Evolutionary conservation across 2,329 filamentous ascomycete species (phyloP).

Genomic region (Aspergillus proliferans): DNA sequence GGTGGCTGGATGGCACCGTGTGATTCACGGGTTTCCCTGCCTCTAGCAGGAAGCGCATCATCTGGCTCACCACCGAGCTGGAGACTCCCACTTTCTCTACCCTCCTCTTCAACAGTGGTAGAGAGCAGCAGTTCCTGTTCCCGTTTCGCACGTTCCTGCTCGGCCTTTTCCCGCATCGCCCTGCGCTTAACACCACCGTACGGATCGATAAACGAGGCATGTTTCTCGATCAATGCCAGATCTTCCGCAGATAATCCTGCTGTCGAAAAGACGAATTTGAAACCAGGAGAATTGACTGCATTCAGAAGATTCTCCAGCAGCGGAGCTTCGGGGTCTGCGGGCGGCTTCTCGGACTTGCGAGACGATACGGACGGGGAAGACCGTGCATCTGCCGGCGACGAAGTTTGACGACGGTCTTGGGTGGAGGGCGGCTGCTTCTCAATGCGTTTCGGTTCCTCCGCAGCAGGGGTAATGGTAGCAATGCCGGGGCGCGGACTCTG

Average conservation of each 20-base stretch:
- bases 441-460: constrained; percentile 29
- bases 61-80: constrained; percentile 91
- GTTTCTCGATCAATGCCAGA: constrained; percentile 48
- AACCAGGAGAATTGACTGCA: constrained; percentile 44
- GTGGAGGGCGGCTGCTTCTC: constrained; percentile 24
- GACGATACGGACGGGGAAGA: constrained; percentile 16
- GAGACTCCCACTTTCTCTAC: constrained; percentile 75
- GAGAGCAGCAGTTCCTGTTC: constrained; percentile 51
- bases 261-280: constrained; percentile 50
- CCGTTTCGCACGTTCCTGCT: constrained; percentile 53
- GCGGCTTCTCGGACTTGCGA: constrained; percentile 7
- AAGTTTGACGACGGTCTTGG: constrained; percentile 21
- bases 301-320: constrained; percentile 40
- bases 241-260: constrained; percentile 43
- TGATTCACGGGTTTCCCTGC: constrained; percentile 50
- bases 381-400: constrained; percentile 16
- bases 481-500: constrained; percentile 66
- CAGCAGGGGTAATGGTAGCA: constrained; percentile 36
- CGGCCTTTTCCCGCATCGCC: constrained; percentile 64
- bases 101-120: constrained; percentile 59
- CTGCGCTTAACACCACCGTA: constrained; percentile 76
- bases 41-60: constrained; percentile 54
- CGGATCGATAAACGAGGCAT: constrained; percentile 75
- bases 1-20: constrained; percentile 68
- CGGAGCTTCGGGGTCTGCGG: constrained; percentile 20